These are phyloP conservation scores for Eustoma russellianum DNA, from an alignment of 257 asterid genomes.

Conservation along the genomic window DNA sequence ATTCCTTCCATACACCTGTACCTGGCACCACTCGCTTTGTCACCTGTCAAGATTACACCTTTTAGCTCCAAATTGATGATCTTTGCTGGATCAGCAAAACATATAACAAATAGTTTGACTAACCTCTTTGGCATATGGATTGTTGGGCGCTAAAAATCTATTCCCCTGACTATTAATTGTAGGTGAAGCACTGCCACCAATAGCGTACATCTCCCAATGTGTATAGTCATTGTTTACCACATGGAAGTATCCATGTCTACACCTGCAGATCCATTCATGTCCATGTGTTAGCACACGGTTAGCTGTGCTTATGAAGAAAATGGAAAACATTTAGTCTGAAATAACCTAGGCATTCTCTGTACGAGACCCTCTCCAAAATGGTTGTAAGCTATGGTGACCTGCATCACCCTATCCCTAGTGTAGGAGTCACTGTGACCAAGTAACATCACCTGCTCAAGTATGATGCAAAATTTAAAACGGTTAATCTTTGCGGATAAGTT, in stretches of 20 bases:
- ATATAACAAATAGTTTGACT: neutral
- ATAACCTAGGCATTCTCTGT: constrained; percentile 54
- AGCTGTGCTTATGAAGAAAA: neutral
- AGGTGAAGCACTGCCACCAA: constrained; percentile 94
- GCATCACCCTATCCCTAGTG: constrained; percentile 38
- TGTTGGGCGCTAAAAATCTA: constrained; percentile 69
- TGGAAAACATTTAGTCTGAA: neutral
- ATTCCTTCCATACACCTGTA: constrained; percentile 42
- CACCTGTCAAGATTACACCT: constrained; percentile 32
- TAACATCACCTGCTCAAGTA: constrained; percentile 37
- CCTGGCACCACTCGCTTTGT: constrained; percentile 52
- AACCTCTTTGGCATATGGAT: constrained; percentile 83
- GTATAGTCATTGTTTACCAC: constrained; percentile 93
- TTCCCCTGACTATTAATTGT: constrained; percentile 96
- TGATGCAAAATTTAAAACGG: neutral
- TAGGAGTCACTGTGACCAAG: constrained; percentile 43
- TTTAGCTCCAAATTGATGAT: neutral
- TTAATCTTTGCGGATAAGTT: too few species aligned
- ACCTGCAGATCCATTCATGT: constrained; percentile 35
- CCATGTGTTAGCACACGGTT: neutral
- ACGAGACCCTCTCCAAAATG: constrained; percentile 50
- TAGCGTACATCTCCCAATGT: constrained; percentile 91
- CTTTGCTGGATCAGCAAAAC: neutral
- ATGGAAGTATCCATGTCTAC: constrained; percentile 90
- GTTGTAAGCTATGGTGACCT: constrained; percentile 49